Percentiles rank a stretch among this genome's conserved stretches.
Conservation (phyloP, 2,329 filamentous ascomycete species). For the Lecanosticta acicola region DNA sequence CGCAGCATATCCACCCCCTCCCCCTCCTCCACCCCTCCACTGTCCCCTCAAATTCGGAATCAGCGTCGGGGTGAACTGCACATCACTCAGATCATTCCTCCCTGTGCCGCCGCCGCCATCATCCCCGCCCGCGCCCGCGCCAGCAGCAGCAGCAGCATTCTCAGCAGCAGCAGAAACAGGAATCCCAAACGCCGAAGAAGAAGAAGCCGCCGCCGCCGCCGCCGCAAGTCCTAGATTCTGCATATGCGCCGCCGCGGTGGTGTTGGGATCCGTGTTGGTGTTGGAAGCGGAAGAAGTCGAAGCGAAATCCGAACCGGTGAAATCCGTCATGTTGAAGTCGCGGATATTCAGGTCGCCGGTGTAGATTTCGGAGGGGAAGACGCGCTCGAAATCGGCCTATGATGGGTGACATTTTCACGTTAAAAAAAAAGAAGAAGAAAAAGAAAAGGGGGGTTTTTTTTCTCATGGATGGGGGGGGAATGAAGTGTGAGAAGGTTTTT, state of each 20-base stretch:
- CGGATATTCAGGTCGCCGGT: slow-evolving; percentile 32
- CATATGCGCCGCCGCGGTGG: slow-evolving; percentile 6
- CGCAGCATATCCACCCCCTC: background rate
- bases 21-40: background rate
- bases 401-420: slow-evolving; percentile 3
- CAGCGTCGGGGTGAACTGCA: slow-evolving; percentile 5
- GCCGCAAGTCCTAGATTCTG: background rate
- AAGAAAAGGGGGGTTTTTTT: too few relatives aligned
- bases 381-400: slow-evolving; percentile 44
- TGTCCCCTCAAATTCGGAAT: slow-evolving; percentile 1
- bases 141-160: too few relatives aligned
- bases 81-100: slow-evolving; percentile 6
- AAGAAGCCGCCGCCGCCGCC: too few relatives aligned
- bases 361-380: slow-evolving; percentile 37
- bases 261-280: slow-evolving; percentile 10
- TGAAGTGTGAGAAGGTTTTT: background rate
- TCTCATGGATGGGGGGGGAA: background rate
- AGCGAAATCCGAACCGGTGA: slow-evolving; percentile 21
- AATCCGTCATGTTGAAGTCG: slow-evolving; percentile 32
- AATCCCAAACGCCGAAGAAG: too few relatives aligned
- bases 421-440: slow-evolving; percentile 1
- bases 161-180: too few relatives aligned
- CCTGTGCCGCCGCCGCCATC: too few relatives aligned
- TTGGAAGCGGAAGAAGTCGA: slow-evolving; percentile 8
- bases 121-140: too few relatives aligned